phyloP scores from a whole-genome alignment of 176 grass and related monocot species.

The Carex parvula region DNA sequence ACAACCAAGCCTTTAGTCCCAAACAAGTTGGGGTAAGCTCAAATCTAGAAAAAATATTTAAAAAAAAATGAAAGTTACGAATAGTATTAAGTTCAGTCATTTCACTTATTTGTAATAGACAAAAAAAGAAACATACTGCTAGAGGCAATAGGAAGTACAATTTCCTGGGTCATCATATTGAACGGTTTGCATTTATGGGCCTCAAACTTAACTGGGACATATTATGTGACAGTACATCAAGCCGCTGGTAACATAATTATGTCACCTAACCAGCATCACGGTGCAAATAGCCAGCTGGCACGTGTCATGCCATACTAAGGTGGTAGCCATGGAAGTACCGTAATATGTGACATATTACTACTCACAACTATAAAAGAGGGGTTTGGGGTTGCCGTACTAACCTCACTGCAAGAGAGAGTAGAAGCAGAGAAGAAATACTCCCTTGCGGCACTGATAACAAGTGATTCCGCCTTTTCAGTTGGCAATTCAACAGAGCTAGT shows the following conservation, averaged over 20 bases:
- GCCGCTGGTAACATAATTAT: neutral
- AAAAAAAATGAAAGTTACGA: neutral
- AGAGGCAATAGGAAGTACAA: neutral
- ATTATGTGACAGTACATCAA: neutral
- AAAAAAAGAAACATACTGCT: conserved; percentile 1
- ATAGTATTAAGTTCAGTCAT: neutral
- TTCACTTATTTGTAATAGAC: neutral
- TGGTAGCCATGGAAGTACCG: neutral
- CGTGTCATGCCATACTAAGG: neutral
- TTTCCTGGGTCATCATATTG: neutral
- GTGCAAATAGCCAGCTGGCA: neutral
- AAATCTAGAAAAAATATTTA: conserved; percentile 61
- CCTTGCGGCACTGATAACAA: conserved; percentile 83
- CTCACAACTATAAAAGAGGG: neutral
- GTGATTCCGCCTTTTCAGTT: conserved; percentile 66
- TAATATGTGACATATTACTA: neutral
- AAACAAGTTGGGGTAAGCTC: neutral
- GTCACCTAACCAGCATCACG: neutral
- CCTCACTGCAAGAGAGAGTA: conserved; percentile 77
- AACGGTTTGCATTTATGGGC: neutral
- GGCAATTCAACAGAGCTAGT: conserved; percentile 73
- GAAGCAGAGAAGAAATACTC: conserved; percentile 99
- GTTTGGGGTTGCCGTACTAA: conserved; percentile 12
- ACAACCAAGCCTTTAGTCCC: too few relatives aligned
- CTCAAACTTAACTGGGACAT: neutral